Evolutionary conservation across 2,329 filamentous ascomycete species (phyloP).

Genomic region (Colletotrichum simmondsii): DNA sequence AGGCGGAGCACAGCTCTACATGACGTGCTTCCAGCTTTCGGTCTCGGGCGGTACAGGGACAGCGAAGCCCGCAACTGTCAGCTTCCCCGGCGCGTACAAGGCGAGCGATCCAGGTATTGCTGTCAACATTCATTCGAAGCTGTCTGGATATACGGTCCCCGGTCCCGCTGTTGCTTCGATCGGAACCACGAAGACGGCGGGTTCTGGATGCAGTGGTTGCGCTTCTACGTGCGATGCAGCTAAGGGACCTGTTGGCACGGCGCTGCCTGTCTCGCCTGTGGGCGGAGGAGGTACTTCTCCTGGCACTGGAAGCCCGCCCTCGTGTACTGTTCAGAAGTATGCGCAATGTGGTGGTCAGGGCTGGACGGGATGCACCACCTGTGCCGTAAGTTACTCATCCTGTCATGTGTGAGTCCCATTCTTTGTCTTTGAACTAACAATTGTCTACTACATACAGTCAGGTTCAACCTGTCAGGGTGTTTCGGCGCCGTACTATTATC

Average conservation of each 20-base stretch:
- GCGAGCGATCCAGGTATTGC: slow-evolving; percentile 56
- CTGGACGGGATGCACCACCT: slow-evolving; percentile 53
- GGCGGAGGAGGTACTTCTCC: slow-evolving; percentile 14
- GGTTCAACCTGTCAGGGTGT: slow-evolving; percentile 49
- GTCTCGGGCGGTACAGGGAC: slow-evolving; percentile 40
- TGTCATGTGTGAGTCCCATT: not conserved
- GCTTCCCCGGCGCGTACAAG: slow-evolving; percentile 57
- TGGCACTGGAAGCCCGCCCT: slow-evolving; percentile 22
- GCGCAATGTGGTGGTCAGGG: slow-evolving; percentile 53
- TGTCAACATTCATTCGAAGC: slow-evolving; percentile 57
- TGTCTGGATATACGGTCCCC: slow-evolving; percentile 53
- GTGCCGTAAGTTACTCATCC: slow-evolving; percentile 43
- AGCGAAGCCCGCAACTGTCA: slow-evolving; percentile 44
- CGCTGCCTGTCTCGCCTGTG: slow-evolving; percentile 31
- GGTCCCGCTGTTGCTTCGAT: slow-evolving; percentile 54
- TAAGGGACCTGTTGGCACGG: slow-evolving; percentile 41
- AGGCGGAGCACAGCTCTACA: slow-evolving; percentile 50
- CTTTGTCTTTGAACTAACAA: slow-evolving; percentile 10
- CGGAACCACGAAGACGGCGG: slow-evolving; percentile 53
- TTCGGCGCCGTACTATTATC: slow-evolving; percentile 51
- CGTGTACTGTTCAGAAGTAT: slow-evolving; percentile 47
- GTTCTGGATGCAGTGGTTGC: slow-evolving; percentile 51
- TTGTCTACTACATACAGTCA: slow-evolving; percentile 31
- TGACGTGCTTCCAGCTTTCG: slow-evolving; percentile 51
- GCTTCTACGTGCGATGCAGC: slow-evolving; percentile 51